These are phyloP conservation scores for Senecio squalidus DNA, from an alignment of 140 eudicot species.

Conservation along the genomic window DNA sequence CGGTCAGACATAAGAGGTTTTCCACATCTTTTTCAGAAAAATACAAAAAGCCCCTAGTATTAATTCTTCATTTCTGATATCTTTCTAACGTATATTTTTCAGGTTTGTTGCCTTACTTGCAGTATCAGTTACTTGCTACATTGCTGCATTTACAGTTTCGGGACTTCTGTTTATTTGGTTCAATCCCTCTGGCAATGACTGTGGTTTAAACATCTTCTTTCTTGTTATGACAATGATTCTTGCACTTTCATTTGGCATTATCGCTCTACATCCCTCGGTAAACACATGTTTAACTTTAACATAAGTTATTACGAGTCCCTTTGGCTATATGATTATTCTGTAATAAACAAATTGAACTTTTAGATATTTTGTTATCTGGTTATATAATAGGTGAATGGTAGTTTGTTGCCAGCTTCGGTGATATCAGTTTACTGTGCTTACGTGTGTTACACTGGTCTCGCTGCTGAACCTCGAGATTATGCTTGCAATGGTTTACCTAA, in stretches of 20 bases:
- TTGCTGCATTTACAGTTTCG: constrained; percentile 63
- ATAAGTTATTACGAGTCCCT: neutral
- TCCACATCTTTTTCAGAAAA: too few relatives aligned
- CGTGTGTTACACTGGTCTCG: constrained; percentile 85
- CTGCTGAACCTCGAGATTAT: constrained; percentile 84
- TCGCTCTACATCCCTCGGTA: constrained; percentile 87
- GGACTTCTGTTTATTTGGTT: constrained; percentile 90
- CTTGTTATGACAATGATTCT: constrained; percentile 90
- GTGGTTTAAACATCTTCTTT: constrained; percentile 91
- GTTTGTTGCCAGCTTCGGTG: constrained; percentile 91
- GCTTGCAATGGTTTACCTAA: constrained; percentile 86
- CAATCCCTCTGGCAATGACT: constrained; percentile 93
- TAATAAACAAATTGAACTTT: neutral
- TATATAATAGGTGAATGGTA: constrained; percentile 79
- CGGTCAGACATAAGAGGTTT: too few relatives aligned
- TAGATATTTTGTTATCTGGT: neutral
- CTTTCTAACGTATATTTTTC: constrained; percentile 10
- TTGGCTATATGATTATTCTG: too few relatives aligned
- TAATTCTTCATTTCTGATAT: constrained; percentile 5
- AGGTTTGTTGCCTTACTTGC: constrained; percentile 94
- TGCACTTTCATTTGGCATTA: constrained; percentile 63
- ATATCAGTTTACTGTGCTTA: constrained; percentile 93
- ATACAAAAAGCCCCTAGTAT: too few relatives aligned
- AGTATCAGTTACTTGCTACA: constrained; percentile 76
- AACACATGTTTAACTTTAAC: constrained; percentile 7